Evolutionary conservation across 1,284 basidiomycete species (phyloP).

Genomic region (Irpex sp.): DNA sequence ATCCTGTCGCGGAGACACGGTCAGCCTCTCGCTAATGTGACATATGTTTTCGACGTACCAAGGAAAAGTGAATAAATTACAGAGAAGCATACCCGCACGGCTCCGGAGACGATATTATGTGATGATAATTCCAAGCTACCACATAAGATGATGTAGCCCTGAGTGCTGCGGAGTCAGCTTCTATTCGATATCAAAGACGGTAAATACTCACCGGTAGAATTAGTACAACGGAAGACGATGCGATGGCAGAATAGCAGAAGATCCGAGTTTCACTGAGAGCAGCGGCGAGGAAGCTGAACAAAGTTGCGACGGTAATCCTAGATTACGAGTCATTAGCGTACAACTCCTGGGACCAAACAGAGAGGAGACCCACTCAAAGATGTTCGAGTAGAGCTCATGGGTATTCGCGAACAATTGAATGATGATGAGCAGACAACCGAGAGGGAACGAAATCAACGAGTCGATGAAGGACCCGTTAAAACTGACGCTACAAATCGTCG

Average conservation of each 20-base stretch:
- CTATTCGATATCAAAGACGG: background rate
- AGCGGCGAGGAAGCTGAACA: constrained; percentile 81
- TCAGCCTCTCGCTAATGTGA: background rate
- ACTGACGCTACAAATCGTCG: constrained; percentile 71
- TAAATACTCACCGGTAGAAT: constrained; percentile 69
- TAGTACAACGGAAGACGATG: constrained; percentile 81
- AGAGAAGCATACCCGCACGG: constrained; percentile 82
- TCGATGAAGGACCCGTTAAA: constrained; percentile 84
- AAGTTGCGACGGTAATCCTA: constrained; percentile 75
- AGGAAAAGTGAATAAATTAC: constrained; percentile 79
- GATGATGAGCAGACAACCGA: constrained; percentile 76
- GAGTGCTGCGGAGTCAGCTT: constrained; percentile 8
- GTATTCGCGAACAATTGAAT: constrained; percentile 75
- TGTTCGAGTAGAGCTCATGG: constrained; percentile 83
- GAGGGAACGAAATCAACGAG: constrained; percentile 68
- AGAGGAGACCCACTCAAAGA: constrained; percentile 66
- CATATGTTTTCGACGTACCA: constrained; percentile 23
- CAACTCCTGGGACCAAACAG: background rate
- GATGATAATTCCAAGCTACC: constrained; percentile 82
- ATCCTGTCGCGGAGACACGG: constrained; percentile 33
- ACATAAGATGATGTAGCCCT: constrained; percentile 78
- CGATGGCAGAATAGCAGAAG: constrained; percentile 86
- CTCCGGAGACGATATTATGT: constrained; percentile 79
- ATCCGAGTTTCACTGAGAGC: constrained; percentile 66
- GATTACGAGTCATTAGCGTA: background rate